Evolutionary conservation across 495 filamentous ascomycete genomes (phyloP), one percentile per base, ranked within the genome.

Genomic region (Hypoxylon trugodes): DNA sequence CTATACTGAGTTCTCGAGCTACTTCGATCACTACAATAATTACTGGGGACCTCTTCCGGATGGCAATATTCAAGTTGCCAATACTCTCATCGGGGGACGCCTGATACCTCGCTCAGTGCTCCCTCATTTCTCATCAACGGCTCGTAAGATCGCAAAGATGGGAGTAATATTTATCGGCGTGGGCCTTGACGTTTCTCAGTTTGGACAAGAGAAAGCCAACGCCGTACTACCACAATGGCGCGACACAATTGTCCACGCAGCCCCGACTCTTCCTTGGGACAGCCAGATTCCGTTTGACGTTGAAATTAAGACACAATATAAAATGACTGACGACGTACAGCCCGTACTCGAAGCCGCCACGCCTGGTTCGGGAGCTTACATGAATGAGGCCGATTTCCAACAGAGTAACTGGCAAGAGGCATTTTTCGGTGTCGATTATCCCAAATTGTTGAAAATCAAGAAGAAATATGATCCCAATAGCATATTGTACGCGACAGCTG

Each of bases 211-310:
- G 32, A 71, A 77, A 7, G 53, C 73, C 49, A 86, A 86, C 62
- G 72, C 84, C 1, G 82, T 88, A 1, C 71, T 83, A 4, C 85
- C 85, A 4, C 82, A 81, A 3, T 88, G 85, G 84, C 78, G 87
- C n/a, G 74, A 84, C 2, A 66, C 85, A 0, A 57, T 85, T 21
- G 75, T 84, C 38, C 58, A 65, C 8, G 49, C 51, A 2, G 40
- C 61, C 4, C 56, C 60, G 26, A 74, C 55, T 21, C 47, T 64
- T 7, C 56, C 64, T 6, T 67, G 56, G 61, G 61, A 43, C 51
- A 64, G 42, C 40, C 33, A 41, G 9, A 62, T 56, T 12, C 69
- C 66, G 13, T 67, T 53, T 24, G 46, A 50, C 6, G 66, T 76
- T n/a, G 80, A 78, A 70, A 26, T 84, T 8, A 73, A 65, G 4